Percentiles rank a stretch among this genome's conserved stretches.
phyloP scores from a whole-genome alignment of 2,329 filamentous ascomycete species.

The Paecilomyces variotii region DNA sequence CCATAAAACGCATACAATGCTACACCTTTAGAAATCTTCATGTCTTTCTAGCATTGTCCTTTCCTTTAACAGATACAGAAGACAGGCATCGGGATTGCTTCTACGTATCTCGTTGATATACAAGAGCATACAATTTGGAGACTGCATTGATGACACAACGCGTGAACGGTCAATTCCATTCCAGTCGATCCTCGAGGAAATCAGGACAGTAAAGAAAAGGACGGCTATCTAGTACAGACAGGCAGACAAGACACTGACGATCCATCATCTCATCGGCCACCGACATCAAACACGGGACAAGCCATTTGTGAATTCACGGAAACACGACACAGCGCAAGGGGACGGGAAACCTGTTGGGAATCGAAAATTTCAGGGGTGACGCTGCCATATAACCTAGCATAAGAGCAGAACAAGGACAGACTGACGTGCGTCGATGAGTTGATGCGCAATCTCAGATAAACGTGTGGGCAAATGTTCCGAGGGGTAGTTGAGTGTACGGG shows the following conservation, averaged over 20 bases:
- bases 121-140: neutral
- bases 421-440: neutral
- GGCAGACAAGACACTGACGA: neutral
- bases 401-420: neutral
- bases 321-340: neutral
- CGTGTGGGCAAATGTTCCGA: neutral
- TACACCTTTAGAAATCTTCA: conserved; percentile 6
- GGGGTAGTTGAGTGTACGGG: neutral
- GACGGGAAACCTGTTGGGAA: neutral
- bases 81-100: neutral
- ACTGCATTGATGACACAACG: neutral
- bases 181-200: neutral
- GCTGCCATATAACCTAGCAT: neutral
- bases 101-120: neutral
- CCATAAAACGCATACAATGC: conserved; percentile 4
- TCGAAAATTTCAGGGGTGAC: neutral
- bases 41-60: neutral
- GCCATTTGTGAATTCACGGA: neutral
- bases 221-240: neutral
- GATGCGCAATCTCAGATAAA: neutral
- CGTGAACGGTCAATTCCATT: neutral
- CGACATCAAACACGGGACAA: neutral
- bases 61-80: neutral
- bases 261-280: neutral
- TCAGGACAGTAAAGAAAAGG: neutral